Percentiles rank a stretch among this genome's conserved stretches.
Evolutionary conservation across 345 rosid genomes (phyloP).

Genomic region (Bretschneidera sinensis): DNA sequence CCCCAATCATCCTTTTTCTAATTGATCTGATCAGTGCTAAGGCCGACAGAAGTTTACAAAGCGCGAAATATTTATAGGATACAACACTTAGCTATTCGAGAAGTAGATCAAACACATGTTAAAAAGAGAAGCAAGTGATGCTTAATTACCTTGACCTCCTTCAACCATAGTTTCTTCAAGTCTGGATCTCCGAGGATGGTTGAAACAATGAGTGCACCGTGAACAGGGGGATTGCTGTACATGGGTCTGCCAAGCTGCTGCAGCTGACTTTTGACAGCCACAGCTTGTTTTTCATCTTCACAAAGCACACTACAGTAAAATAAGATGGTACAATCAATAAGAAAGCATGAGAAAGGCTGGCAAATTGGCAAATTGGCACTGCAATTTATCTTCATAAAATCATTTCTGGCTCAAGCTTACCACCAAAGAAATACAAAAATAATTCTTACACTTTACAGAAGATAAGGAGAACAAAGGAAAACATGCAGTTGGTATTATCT

Average conservation of each 20-base stretch:
- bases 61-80: too few relatives aligned
- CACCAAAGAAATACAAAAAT: too few relatives aligned
- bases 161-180: constrained; percentile 79
- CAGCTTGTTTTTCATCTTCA: constrained; percentile 76
- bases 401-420: neutral
- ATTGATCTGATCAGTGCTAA: too few relatives aligned
- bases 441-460: neutral
- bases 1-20: too few relatives aligned
- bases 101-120: neutral
- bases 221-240: constrained; percentile 97
- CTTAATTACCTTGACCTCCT: constrained; percentile 78
- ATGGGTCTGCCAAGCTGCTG: constrained; percentile 96
- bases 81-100: constrained; percentile 6
- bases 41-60: too few relatives aligned
- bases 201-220: constrained; percentile 82
- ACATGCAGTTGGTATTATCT: neutral
- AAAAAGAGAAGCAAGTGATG: neutral
- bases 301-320: constrained; percentile 66
- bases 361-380: too few relatives aligned
- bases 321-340: neutral
- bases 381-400: too few relatives aligned
- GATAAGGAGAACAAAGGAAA: neutral
- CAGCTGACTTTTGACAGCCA: constrained; percentile 85
- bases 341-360: neutral
- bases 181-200: constrained; percentile 72